phyloP scores from a whole-genome alignment of 805 yeast species.

The Maudiozyma pseudohumilis region DNA sequence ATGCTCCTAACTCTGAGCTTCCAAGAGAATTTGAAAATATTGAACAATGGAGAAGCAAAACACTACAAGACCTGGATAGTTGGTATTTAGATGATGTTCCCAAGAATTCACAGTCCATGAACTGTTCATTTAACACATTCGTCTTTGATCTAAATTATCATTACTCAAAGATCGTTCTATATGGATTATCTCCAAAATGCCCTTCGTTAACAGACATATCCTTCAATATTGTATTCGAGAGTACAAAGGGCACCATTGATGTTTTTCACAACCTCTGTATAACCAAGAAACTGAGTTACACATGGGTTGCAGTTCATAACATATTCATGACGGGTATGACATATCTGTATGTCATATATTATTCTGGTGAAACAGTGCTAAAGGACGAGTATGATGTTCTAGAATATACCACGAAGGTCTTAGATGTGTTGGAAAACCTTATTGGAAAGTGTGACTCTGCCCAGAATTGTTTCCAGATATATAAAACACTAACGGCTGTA shows the following conservation, averaged over 20 bases:
- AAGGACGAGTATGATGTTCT: conserved; percentile 43
- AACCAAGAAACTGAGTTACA: conserved; percentile 60
- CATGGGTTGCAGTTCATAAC: conserved; percentile 91
- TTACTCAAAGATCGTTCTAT: conserved; percentile 61
- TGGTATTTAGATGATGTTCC: conserved; percentile 56
- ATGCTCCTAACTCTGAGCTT: conserved; percentile 55
- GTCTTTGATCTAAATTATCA: conserved; percentile 68
- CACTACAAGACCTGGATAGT: conserved; percentile 40
- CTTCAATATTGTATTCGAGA: conserved; percentile 44
- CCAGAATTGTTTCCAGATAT: conserved; percentile 54
- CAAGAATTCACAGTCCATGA: conserved; percentile 46
- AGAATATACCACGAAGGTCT: conserved; percentile 38
- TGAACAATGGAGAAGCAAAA: conserved; percentile 53
- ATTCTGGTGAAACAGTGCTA: conserved; percentile 45
- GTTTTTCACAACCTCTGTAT: conserved; percentile 50
- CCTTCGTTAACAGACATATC: conserved; percentile 45
- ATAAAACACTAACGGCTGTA: conserved; percentile 63
- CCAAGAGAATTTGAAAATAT: conserved; percentile 51
- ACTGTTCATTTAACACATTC: conserved; percentile 62
- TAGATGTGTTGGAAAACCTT: conserved; percentile 49
- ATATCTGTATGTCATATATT: conserved; percentile 64
- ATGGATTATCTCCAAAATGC: conserved; percentile 70
- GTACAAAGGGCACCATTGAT: conserved; percentile 57
- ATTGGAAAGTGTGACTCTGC: conserved; percentile 75
- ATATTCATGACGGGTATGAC: conserved; percentile 85